Base-by-base conservation (phyloP, 2,329 filamentous ascomycete species). In the Scedosporium dehoogii region DNA sequence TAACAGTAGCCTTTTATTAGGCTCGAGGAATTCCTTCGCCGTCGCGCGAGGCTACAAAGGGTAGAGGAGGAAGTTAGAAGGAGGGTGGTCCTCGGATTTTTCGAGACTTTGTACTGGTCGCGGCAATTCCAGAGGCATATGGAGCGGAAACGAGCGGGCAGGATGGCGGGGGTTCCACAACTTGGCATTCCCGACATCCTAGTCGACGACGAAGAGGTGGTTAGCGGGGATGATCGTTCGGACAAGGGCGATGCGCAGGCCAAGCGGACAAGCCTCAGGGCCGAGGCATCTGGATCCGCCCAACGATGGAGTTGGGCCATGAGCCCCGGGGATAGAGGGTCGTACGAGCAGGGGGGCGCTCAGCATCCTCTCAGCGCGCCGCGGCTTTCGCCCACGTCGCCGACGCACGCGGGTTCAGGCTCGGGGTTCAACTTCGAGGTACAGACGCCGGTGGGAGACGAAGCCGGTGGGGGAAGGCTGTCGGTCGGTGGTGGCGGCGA, bases 61-160 rank as follows among this genome's bases (percentile, higher is more conserved):
- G 93, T 99, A 1, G 91, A 99, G 69, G 93, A 99, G 74, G 91
- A 94, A 67, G 91, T 97, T 53, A 89, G 91, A 63, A 86, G 96
- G 63, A 90, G 93, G 66, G 86, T 92, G 29, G 94, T 99, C 9
- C 84, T 94, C 53, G 92, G 92, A 48, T 99, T 99, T 78, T 97
- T 99, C 74, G 90, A 97, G 72, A 97, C 92, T 14, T 75, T 94
- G 76, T 90, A 93, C 76, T 96, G 91, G 86, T 86, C 88, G 48
- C 86, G 92, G 55, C 83, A 85, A 67, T 97, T 97, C 79, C 87
- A 90, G 68, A 86, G 86, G 61, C 83, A 87, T 63, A 80, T 91
- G 72, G 86, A 92, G 44, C 81, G 80, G 64, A 92, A 92, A 75
- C 84, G 85, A 65, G 83, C 84, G 3, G 87, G 87, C 21, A 88